Conservation (phyloP, 2,329 filamentous ascomycete genomes). For the Colletotrichum kahawae region DNA sequence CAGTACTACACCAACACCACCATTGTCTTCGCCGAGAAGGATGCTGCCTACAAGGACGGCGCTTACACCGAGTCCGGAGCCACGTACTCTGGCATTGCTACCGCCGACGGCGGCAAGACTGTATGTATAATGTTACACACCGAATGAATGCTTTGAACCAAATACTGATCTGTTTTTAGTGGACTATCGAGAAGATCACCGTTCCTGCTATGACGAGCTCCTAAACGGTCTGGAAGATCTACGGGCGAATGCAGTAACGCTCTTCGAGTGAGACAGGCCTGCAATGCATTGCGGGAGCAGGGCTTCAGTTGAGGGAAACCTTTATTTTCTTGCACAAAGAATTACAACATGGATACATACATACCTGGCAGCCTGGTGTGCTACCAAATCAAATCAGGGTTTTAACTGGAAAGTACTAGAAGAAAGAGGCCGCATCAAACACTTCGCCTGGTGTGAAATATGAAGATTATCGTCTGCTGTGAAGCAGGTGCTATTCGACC, state of each 20-base stretch:
- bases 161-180: neutral
- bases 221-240: neutral
- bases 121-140: neutral
- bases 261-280: neutral
- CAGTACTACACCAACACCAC: neutral
- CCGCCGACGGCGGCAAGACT: neutral
- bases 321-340: neutral
- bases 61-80: neutral
- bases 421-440: neutral
- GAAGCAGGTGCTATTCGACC: neutral
- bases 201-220: neutral
- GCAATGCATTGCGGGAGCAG: neutral
- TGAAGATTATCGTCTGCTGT: neutral
- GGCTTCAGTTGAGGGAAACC: neutral
- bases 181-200: neutral
- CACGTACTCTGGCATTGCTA: neutral
- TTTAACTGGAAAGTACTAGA: neutral
- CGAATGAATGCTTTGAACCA: fast-evolving
- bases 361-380: neutral
- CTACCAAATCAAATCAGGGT: fast-evolving
- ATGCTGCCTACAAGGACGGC: neutral
- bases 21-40: neutral
- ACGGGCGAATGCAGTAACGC: neutral
- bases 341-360: neutral
- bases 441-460: neutral